Base-by-base conservation (phyloP, 2,329 filamentous ascomycete genomes). In the Trichoderma koningii region DNA sequence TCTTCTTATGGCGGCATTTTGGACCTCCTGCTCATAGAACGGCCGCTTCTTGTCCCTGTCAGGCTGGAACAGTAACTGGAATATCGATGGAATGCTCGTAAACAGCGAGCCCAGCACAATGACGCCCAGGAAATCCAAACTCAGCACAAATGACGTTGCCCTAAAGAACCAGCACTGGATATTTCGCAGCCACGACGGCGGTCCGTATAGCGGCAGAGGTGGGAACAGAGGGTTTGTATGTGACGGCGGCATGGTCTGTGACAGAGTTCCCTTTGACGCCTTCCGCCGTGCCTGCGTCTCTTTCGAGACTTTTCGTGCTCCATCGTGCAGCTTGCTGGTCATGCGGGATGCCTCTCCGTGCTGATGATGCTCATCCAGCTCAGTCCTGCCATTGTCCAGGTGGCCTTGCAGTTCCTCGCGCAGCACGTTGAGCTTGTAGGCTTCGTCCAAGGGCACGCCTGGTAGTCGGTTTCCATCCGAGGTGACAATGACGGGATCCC, bases 211-310 rank as follows among this genome's bases (percentile, higher is more conserved):
- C 0, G 93, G 93, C 9, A 97, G 76, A 2, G 92, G 91, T 6
- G 93, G 93, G 69, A 97, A 97, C 5, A 96, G 79, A 3, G 91
- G 90, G 69, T 93, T 89, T 2, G 91, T 93, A 68, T 86, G 84
- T 7, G 87, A 87, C 1, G 87, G 86, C 0, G 89, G 88, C 77
- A 82, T 83, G 15, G 81, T 73, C 65, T 74, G 77, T 50, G 77
- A 75, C 19, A 86, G 69, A 17, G 81, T 81, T 14, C 76, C 80
- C 26, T 80, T 81, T 41, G 80, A 78, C 4, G 81, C 79, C 63
- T 79, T 80, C 66, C 82, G 74, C 64, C 79, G 69, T 6, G 74
- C 69, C 30, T 73, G 72, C 60, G 74, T 76, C 63, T 80, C 76
- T 30, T 73, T 23, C 4, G 28, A 67, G 42, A 70, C 64, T 26